Conservation (phyloP, 2,329 filamentous ascomycete species). For the Stemphylium beticola region DNA sequence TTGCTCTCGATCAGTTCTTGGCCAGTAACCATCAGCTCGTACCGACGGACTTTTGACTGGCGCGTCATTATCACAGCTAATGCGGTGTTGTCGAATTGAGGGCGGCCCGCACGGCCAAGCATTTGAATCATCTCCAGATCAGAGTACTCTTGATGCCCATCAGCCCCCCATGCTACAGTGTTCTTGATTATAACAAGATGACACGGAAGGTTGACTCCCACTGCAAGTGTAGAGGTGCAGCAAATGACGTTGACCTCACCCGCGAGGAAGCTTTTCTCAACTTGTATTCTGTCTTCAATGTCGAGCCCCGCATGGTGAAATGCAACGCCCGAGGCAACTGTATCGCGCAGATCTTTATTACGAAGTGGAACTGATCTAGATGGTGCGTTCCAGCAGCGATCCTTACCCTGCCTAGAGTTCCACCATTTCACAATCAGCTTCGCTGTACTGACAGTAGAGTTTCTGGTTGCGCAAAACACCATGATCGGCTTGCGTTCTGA, state of each 20-base stretch:
- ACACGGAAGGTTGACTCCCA: slow-evolving; percentile 83
- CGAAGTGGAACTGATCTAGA: slow-evolving; percentile 57
- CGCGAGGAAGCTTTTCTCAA: slow-evolving; percentile 72
- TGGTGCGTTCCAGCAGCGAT: slow-evolving; percentile 70
- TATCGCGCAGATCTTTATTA: slow-evolving; percentile 66
- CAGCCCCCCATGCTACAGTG: slow-evolving; percentile 66
- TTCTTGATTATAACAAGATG: slow-evolving; percentile 85
- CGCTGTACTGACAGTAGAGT: slow-evolving; percentile 72
- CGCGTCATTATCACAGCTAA: slow-evolving; percentile 81
- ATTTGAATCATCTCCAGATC: slow-evolving; percentile 91
- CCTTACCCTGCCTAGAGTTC: slow-evolving; percentile 56
- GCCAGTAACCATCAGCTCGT: slow-evolving; percentile 76
- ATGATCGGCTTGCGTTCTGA: slow-evolving; percentile 77
- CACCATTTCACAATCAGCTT: slow-evolving; percentile 71
- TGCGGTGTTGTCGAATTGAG: slow-evolving; percentile 80
- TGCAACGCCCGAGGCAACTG: slow-evolving; percentile 67
- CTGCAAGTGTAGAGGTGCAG: slow-evolving; percentile 83
- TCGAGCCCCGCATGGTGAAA: slow-evolving; percentile 84
- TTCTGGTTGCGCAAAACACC: slow-evolving; percentile 81
- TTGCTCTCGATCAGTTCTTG: slow-evolving; percentile 77
- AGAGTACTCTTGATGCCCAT: slow-evolving; percentile 71
- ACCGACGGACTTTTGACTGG: slow-evolving; percentile 66
- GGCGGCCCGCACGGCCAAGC: slow-evolving; percentile 81
- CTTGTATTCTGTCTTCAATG: slow-evolving; percentile 64
- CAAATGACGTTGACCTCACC: slow-evolving; percentile 82